A percentile compares a stretch with the other conserved stretches of the same genome.
Conservation (phyloP, 225 moss, liverwort and hornwort species). For the Pseudisothecium myosuroides region DNA sequence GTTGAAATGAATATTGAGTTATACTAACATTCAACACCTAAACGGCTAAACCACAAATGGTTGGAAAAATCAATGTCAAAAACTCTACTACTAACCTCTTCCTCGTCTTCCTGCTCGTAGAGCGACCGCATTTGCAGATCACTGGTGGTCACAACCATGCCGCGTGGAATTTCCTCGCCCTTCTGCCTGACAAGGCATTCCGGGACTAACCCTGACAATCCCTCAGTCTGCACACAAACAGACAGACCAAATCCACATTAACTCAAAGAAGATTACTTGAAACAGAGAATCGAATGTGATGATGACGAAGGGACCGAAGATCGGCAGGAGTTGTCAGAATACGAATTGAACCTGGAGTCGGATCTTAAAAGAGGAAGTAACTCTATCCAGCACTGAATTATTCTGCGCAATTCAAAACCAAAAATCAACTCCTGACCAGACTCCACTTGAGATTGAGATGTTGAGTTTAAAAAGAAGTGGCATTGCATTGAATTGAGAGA, state of each 20-base stretch:
- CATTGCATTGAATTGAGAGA: background rate
- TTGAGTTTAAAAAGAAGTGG: background rate
- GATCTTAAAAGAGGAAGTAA: slow-evolving; percentile 10
- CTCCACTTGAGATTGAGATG: background rate
- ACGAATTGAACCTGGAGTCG: background rate
- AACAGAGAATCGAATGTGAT: background rate
- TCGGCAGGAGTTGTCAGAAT: background rate
- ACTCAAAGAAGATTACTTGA: background rate
- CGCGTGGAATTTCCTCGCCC: slow-evolving; percentile 29
- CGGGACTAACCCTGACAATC: background rate
- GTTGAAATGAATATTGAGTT: background rate
- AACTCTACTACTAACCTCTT: background rate
- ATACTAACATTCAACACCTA: background rate
- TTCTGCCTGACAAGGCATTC: background rate
- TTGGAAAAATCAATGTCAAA: background rate
- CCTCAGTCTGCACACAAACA: background rate
- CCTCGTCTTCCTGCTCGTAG: background rate
- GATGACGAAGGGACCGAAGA: background rate
- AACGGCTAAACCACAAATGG: background rate
- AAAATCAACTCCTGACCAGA: background rate
- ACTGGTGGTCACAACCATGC: slow-evolving; percentile 49
- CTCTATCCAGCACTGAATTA: background rate
- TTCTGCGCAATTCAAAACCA: background rate
- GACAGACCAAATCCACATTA: background rate
- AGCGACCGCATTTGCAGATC: slow-evolving; percentile 66